phyloP scores from a whole-genome alignment of 768 basidiomycete species.

The Holtermannia corniformis region DNA sequence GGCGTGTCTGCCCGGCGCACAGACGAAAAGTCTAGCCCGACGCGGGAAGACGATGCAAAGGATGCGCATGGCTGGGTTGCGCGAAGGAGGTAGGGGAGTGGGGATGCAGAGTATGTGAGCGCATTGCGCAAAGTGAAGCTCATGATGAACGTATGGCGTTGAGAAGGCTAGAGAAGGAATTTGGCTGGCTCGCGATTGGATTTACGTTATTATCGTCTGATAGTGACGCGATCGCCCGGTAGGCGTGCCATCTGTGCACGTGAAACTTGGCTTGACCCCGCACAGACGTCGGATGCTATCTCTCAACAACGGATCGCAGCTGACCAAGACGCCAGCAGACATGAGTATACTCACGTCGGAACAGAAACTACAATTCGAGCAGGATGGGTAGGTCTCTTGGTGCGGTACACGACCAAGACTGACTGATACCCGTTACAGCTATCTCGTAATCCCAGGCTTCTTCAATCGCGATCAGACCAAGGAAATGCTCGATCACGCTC shows the following conservation, averaged over 20 bases:
- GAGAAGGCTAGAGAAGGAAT: not conserved
- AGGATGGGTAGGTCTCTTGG: constrained; percentile 18
- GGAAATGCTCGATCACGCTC: constrained; percentile 60
- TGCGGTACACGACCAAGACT: not conserved
- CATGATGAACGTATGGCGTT: not conserved
- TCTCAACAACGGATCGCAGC: too few relatives aligned
- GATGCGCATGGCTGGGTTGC: not conserved
- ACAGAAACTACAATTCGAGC: constrained; percentile 17
- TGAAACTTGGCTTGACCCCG: too few relatives aligned
- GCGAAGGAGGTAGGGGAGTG: not conserved
- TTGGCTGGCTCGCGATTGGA: not conserved
- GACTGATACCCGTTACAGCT: constrained; percentile 47
- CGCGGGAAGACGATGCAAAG: not conserved
- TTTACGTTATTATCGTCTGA: not conserved
- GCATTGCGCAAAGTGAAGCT: not conserved
- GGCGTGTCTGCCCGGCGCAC: not conserved
- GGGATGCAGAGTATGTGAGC: not conserved
- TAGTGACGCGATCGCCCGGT: too few relatives aligned
- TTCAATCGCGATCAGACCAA: constrained; percentile 52
- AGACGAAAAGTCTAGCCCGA: not conserved
- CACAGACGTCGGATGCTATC: too few relatives aligned
- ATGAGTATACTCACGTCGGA: constrained; percentile 8
- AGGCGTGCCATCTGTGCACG: too few relatives aligned
- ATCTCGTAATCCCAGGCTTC: constrained; percentile 69
- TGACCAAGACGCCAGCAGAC: too few relatives aligned